Base-by-base conservation (phyloP, 768 basidiomycete species). In the Trametes gibbosa region DNA sequence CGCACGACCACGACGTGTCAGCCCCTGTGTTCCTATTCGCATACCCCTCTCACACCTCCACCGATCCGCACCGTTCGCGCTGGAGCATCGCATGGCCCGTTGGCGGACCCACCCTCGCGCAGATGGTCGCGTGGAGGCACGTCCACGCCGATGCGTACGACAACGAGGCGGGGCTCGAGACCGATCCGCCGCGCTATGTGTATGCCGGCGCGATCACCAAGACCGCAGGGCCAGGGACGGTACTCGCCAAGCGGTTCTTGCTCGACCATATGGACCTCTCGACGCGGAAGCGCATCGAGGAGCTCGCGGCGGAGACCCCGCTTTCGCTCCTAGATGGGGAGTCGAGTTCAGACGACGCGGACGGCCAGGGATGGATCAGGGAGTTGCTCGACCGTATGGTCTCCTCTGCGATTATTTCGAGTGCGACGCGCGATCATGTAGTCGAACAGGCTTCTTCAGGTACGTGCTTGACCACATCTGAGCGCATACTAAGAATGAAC, bases 31-130 rank as follows among this genome's bases (percentile, higher is more conserved):
- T 52, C 42, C 60, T 61, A 50, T 49, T 58, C 50, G 53, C 50
- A 16, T 52, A 56, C 50, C 58, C 62, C 42, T 54, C 62, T 7
- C 48, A 58, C 49, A 42, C 55, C 12, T 41, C 55, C 10, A 39
- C 23, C 12, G 51, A 50, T 19, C 57, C 42, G 23, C 27, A 32
- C 42, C 29, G 29, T 49, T 37, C 53, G 32, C 62, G 57, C 45
- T 59, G 58, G 58, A 48, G 48, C 53, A 45, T 59, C 41, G 42
- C 58, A 13, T 59, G 57, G 53, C 57, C 58, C 9, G 53, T 59
- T 25, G 57, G 57, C 51, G 51, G 50, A 8, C 39, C 17, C 32
- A 43, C 21, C 39, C 23, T 12, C 6, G 34, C 46, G 10, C 37
- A 35, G n/a, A 53, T 54, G 53, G 34, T 40, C 35, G 62, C 53